Evolutionary conservation across 2,329 filamentous ascomycete species (phyloP), one percentile per base, ranked within the genome.

Genomic region (Cladosporium sp.): DNA sequence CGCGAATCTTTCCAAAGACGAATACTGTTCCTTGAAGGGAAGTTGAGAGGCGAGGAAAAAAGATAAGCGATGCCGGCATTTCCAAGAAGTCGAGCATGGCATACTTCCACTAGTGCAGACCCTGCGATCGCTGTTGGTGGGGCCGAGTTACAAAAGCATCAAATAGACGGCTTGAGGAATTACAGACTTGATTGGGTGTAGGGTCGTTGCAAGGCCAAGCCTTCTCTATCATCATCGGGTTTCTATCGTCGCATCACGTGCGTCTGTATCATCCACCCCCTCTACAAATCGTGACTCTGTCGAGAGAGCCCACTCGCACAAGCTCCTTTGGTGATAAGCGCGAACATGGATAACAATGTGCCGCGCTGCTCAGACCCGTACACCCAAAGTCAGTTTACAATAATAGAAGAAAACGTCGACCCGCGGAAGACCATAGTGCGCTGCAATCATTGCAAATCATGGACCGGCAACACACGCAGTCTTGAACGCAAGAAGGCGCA

Each of bases 401-500:
- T 62, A 5, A 52, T 73, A 58, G 72, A 72, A 18, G 69, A 75
- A 33, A 67, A 71, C 53, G 67, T 69, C 33, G 70, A 69, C 65
- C 70, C 72, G 33, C 29, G 26, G 21, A 11, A n/a, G 7, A 14
- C 44, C 28, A 76, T 71, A 29, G 73, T 74, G 14, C 72, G 72
- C 63, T 76, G 73, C 69, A 65, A 68, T 16, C 73, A 75, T 65
- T 75, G 73, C 66, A 71, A 72, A 61, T 67, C 69, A 55, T 76
- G 74, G 74, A 74, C 72, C 16, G 73, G 73, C 33, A 73, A 69
- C 62, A 60, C 70, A 67, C 73, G 73, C 70, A 75, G 72, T 10
- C 68, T 76, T 23, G 72, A 72, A 44, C 73, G 74, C 64, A 76
- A 76, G 65, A 76, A 76, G 56, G 68, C 70, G 1, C 74, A 75